Evolutionary conservation across 345 rosid genomes (phyloP).

Genomic region (Noccaea caerulescens): DNA sequence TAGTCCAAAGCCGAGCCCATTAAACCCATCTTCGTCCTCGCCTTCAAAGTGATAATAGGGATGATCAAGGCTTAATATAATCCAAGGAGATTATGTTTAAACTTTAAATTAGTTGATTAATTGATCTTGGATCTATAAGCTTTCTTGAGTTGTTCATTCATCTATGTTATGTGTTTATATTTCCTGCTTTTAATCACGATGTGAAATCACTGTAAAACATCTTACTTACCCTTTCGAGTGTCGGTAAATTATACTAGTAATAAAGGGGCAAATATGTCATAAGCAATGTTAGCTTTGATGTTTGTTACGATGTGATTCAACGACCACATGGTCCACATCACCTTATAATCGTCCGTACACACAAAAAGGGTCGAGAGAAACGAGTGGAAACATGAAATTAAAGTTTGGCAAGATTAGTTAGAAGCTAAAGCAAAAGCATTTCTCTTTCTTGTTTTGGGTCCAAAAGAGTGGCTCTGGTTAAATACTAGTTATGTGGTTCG

Average conservation of each 20-base stretch:
- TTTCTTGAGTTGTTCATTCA: conserved; percentile 44
- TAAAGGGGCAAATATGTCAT: conserved; percentile 12
- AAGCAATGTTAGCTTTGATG: background rate
- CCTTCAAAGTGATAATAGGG: conserved; percentile 37
- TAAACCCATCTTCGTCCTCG: conserved; percentile 44
- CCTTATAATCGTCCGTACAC: conserved; percentile 2
- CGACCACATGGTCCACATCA: background rate
- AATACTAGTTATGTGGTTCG: conserved; percentile 6
- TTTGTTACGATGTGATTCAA: background rate
- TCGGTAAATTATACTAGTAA: conserved; percentile 9
- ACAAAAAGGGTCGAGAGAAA: background rate
- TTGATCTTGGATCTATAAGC: conserved; percentile 43
- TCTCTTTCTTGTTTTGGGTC: conserved; percentile 19
- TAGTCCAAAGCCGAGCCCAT: conserved; percentile 71
- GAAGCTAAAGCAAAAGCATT: conserved; percentile 22
- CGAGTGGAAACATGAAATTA: conserved; percentile 4
- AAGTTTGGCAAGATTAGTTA: conserved; percentile 1
- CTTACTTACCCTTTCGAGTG: background rate
- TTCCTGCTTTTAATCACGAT: conserved; percentile 8
- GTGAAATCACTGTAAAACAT: conserved; percentile 22
- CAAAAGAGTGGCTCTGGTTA: conserved; percentile 2
- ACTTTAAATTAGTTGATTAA: conserved; percentile 1
- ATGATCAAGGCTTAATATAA: conserved; percentile 25
- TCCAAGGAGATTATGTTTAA: conserved; percentile 4
- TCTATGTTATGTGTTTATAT: background rate